Base-by-base conservation (phyloP, 139 green algal species). In the Micractinium sp. region DNA sequence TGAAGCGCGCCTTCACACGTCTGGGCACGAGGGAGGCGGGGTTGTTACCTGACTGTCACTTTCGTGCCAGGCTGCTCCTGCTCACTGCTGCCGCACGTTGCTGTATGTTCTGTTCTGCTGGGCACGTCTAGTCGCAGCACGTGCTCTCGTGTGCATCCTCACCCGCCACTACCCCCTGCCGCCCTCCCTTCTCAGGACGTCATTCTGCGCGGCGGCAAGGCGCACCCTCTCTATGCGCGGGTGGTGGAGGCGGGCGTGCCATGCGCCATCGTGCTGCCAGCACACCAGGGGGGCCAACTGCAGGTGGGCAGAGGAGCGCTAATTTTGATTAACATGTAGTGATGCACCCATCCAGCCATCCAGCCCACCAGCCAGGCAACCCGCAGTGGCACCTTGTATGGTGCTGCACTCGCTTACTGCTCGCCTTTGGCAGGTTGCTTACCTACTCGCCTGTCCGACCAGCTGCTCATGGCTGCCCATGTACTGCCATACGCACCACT, bases 171-270 rank as follows among this genome's bases (percentile, higher is more conserved):
- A 4, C 33, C 16, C 3, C 74, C 20, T 31, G 29, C 33, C 16
- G n/a, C 56, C 9, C 3, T 66, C 18, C 77, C 69, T 69, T 1
- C 14, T 84, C 94, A 97, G 95, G 96, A 98, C 47, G 92, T 96
- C 31, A 91, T 98, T 4, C 2, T 95, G 71, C 94, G 97, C 2
- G 95, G 93, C 13, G 94, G 94, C 77, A 97, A 96, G 89, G 67
- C 89, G 16, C 92, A 97, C 33, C 95, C 96, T 2, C 91, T 99
- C 86, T 98, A 97, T 89, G 71, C 78, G 0, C 94, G 94, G 1
- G 93, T 98, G 27, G 81, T 85, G 0, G 91, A 92, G 39, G 93
- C 90, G 0, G 74, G 36, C 12, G 77, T 67, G 23, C 89, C 91
- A 0, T 23, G 27, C 15, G 88, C 88, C 14, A 84, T 97, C 16